Evolutionary conservation across 1,284 basidiomycete species (phyloP).

Genomic region (Inonotus hispidus): DNA sequence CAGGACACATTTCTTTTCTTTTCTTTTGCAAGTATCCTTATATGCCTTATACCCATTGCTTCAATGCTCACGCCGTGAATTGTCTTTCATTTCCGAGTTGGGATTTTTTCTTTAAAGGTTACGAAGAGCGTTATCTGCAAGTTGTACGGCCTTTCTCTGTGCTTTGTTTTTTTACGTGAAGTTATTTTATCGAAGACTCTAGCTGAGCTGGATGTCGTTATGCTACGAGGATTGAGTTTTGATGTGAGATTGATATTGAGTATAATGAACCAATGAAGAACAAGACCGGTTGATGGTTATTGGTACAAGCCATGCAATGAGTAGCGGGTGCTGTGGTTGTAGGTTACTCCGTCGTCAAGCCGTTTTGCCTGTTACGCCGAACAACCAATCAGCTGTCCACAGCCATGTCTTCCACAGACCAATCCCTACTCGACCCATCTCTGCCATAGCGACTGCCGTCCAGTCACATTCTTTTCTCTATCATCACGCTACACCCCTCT

Average conservation of each 20-base stretch:
- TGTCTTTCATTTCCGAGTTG: not conserved
- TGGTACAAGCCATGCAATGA: not conserved
- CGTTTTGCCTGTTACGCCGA: not conserved
- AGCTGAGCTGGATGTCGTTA: not conserved
- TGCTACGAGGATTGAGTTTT: not conserved
- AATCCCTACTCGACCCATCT: not conserved
- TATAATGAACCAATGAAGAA: not conserved
- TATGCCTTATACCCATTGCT: slow-evolving; percentile 9
- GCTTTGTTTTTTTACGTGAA: not conserved
- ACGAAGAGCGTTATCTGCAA: not conserved
- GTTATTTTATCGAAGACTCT: not conserved
- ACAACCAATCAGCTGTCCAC: not conserved
- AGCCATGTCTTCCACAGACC: not conserved
- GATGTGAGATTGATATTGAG: not conserved
- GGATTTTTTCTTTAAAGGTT: not conserved
- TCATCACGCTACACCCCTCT: not conserved
- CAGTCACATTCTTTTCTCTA: not conserved
- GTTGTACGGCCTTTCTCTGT: not conserved
- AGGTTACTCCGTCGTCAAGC: not conserved
- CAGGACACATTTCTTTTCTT: slow-evolving; percentile 1
- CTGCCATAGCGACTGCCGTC: not conserved
- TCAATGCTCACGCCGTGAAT: not conserved
- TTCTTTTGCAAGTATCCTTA: slow-evolving; percentile 10
- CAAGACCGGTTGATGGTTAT: not conserved
- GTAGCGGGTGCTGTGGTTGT: not conserved